Evolutionary conservation across 2,329 filamentous ascomycete species (phyloP), one percentile per base, ranked within the genome.

Genomic region (Alternaria arborescens): DNA sequence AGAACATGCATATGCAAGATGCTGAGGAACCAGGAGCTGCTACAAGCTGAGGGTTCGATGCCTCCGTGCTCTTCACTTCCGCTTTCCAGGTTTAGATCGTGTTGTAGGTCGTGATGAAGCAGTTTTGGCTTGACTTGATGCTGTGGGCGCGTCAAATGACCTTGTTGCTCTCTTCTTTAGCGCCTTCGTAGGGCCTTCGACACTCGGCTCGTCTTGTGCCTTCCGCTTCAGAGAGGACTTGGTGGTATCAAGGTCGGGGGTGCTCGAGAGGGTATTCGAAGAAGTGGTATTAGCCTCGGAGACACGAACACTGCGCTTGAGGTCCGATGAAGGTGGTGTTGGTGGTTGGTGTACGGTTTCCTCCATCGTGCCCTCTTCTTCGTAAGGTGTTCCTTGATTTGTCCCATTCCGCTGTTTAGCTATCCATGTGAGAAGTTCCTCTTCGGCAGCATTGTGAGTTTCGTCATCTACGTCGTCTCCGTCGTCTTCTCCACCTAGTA

Each of bases 401-500:
- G 22, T 16, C 22, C 44, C 40, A 16, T 72, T 69, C 3, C 73
- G 69, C 53, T 77, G 71, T 50, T 76, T 68, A 8, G 74, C 62
- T 40, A 78, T 66, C 75, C 75, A 78, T 11, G 71, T 72, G 6
- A 75, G 60, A 4, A 77, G 62, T 26, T 72, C 69, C 16, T 72
- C 76, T 32, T 72, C 71, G 10, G 71, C 11, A 4, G 28, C 10
- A 10, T 30, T 10, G 28, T 30, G 28, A 11, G 28, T 11, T 30
- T 12, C 28, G 28, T 30, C 73, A 8, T 70, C 70, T 24, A 64
- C 56, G 14, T 75, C 74, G 14, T 46, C 52, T 20, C 73, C 72
- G 0, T 76, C 77, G 10, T 76, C 77, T 0, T 76, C 74, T 10
- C 70, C 71, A 40, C 66, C 75, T 18, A 84, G 74, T 60, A 84